These are phyloP conservation scores for Gaeumannomyces tritici DNA, from an alignment of 2,329 filamentous ascomycete genomes.

Conservation along the genomic window DNA sequence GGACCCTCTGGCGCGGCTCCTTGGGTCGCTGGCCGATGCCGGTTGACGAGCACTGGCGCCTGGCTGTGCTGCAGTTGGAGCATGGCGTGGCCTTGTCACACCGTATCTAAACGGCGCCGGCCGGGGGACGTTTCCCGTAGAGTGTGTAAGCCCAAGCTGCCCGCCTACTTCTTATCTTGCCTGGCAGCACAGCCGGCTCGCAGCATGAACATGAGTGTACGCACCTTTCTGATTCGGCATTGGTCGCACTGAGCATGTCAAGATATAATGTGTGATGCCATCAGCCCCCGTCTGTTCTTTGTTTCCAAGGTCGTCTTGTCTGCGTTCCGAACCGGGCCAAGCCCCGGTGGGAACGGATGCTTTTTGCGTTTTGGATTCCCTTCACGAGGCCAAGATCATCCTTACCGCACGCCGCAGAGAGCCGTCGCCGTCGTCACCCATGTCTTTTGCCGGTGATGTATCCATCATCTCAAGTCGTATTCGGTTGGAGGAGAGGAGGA, in stretches of 20 bases:
- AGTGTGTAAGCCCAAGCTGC: neutral
- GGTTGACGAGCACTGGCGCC: slow-evolving; percentile 43
- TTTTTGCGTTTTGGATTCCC: too few relatives aligned
- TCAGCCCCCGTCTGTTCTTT: neutral
- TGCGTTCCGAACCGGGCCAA: neutral
- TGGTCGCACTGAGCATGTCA: slow-evolving; percentile 23
- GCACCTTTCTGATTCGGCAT: slow-evolving; percentile 27
- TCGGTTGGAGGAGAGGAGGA: neutral
- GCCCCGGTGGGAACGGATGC: too few relatives aligned
- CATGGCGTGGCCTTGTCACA: slow-evolving; percentile 50
- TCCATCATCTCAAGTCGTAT: neutral
- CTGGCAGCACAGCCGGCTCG: too few relatives aligned
- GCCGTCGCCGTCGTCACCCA: neutral
- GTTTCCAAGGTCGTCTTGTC: too few relatives aligned
- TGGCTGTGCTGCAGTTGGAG: slow-evolving; percentile 45
- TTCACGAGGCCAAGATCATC: neutral
- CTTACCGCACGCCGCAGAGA: neutral
- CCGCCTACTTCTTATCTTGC: too few relatives aligned
- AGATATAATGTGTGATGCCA: neutral
- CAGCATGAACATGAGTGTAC: neutral
- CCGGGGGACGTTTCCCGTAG: neutral
- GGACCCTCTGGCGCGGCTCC: slow-evolving; percentile 43
- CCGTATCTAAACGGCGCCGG: slow-evolving; percentile 32
- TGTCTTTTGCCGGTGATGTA: neutral
- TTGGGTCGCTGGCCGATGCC: slow-evolving; percentile 44